Conservation (phyloP, 208 protist genomes). For the Acanthamoeba triangularis region DNA sequence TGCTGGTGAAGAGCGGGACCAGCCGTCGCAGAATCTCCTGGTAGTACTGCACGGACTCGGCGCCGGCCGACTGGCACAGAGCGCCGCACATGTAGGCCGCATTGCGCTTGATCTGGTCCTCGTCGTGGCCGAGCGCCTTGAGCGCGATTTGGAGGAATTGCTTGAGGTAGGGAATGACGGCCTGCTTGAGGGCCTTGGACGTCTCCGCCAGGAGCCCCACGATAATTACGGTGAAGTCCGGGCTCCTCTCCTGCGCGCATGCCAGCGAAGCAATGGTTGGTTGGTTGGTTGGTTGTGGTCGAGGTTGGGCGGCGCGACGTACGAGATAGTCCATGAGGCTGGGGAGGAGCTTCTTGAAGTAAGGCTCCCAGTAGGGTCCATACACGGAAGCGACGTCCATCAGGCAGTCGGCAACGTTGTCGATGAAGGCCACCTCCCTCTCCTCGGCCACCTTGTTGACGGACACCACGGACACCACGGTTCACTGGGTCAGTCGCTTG, state of each 20-base stretch:
- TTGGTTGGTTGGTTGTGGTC: not conserved
- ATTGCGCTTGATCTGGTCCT: slow-evolving; percentile 61
- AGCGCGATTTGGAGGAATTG: slow-evolving; percentile 69
- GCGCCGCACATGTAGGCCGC: slow-evolving; percentile 59
- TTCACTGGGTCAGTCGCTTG: too few relatives aligned
- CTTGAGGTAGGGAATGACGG: slow-evolving; percentile 62
- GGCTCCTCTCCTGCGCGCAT: not conserved
- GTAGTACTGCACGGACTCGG: slow-evolving; percentile 37
- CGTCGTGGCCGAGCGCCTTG: slow-evolving; percentile 10
- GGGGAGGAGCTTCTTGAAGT: slow-evolving; percentile 60
- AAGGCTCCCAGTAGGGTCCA: slow-evolving; percentile 39
- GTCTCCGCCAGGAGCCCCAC: slow-evolving; percentile 53
- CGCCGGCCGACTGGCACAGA: slow-evolving; percentile 20
- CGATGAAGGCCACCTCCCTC: slow-evolving; percentile 46
- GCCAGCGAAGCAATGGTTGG: too few relatives aligned
- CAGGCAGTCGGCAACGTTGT: slow-evolving; percentile 41
- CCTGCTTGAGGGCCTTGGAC: slow-evolving; percentile 47
- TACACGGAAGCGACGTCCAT: slow-evolving; percentile 55
- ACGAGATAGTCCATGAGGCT: slow-evolving; percentile 58
- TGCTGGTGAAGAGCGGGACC: slow-evolving; percentile 33
- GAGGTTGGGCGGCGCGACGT: not conserved
- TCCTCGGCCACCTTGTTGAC: slow-evolving; percentile 36
- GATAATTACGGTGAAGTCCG: slow-evolving; percentile 48
- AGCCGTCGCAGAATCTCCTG: slow-evolving; percentile 29
- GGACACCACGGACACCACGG: too few relatives aligned